These are phyloP conservation scores for Nannochloropsis oceanica DNA, from an alignment of 108 stramenopile species.

Conservation along the genomic window DNA sequence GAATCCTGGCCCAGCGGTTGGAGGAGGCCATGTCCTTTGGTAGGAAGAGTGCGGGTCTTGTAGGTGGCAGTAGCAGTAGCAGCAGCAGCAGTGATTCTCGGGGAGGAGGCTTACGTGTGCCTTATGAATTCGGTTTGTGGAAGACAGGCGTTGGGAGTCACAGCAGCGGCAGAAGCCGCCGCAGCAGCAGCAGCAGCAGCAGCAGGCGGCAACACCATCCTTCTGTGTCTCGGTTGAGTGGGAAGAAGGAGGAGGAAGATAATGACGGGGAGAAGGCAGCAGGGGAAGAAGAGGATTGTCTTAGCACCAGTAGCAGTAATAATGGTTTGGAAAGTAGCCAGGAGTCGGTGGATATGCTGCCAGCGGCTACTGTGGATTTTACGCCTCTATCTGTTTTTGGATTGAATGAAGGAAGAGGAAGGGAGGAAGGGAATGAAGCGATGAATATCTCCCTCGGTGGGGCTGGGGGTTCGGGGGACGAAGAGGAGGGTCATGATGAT, in stretches of 20 bases:
- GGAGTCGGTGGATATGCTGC: background rate
- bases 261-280: background rate
- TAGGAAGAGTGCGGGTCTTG: background rate
- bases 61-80: background rate
- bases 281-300: no score
- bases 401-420: background rate
- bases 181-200: background rate
- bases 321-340: background rate
- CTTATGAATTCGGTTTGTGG: background rate
- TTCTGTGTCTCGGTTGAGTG: background rate
- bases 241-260: background rate
- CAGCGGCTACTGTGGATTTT: background rate
- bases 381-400: background rate
- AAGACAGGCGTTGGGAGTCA: background rate
- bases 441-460: background rate
- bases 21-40: background rate
- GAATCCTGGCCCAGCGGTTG: background rate
- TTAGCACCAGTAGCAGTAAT: no score
- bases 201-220: no score
- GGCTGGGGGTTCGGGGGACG: background rate
- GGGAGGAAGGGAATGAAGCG: background rate
- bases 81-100: background rate
- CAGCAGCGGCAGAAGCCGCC: background rate
- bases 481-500: background rate
- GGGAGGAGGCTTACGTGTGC: background rate